phyloP scores from a whole-genome alignment of 2,329 filamentous ascomycete genomes.

The Aspergillus sp. region DNA sequence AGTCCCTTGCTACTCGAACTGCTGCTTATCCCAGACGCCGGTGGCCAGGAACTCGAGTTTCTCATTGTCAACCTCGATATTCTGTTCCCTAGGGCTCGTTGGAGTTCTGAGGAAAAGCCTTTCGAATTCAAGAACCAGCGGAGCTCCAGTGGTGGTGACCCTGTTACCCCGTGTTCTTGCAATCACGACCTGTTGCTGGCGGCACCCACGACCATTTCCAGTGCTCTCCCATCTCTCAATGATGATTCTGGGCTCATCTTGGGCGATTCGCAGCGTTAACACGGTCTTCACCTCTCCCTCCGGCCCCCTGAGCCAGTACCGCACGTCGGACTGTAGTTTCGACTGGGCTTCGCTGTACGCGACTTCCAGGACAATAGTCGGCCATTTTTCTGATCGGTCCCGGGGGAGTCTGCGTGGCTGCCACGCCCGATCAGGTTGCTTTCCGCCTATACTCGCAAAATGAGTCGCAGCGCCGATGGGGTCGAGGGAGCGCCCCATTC shows the following conservation, averaged over 20 bases:
- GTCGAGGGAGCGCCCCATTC: not conserved
- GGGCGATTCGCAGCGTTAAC: constrained; percentile 4
- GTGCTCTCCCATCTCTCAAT: constrained; percentile 9
- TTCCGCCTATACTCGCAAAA: constrained; percentile 1
- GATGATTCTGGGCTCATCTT: constrained; percentile 1
- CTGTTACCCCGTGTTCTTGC: not conserved
- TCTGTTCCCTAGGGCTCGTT: not conserved
- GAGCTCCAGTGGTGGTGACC: not conserved
- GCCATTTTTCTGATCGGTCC: constrained; percentile 3
- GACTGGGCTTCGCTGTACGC: constrained; percentile 4
- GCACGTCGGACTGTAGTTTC: constrained; percentile 6
- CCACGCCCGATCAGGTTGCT: constrained; percentile 10
- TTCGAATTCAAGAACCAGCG: constrained; percentile 9
- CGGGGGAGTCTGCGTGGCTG: not conserved
- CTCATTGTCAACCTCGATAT: constrained; percentile 1
- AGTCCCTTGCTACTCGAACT: too few relatives aligned
- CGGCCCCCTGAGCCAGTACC: constrained; percentile 4
- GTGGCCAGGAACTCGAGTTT: not conserved
- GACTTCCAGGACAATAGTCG: constrained; percentile 7
- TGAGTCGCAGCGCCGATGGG: not conserved
- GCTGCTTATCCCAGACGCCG: not conserved
- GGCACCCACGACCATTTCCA: not conserved
- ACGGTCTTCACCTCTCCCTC: constrained; percentile 6
- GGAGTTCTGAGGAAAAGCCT: constrained; percentile 5
- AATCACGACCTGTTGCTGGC: not conserved